Evolutionary conservation across 495 filamentous ascomycete genomes (phyloP).

Genomic region (Penicillium verhagenii): DNA sequence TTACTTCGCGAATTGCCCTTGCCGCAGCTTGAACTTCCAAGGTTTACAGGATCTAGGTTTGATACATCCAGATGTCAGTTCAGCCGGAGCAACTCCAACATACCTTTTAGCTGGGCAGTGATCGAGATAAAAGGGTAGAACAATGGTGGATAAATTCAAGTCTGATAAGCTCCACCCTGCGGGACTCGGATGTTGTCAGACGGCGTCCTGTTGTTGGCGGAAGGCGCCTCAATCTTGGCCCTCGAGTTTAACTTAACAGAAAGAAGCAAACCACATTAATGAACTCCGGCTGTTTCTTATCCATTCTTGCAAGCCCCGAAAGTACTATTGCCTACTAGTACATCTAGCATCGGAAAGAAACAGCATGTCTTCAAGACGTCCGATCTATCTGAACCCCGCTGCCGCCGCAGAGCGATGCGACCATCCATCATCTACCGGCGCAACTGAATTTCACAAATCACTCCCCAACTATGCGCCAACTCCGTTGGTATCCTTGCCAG

Average conservation of each 20-base stretch:
- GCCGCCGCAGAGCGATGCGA: slow-evolving; percentile 19
- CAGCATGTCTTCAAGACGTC: slow-evolving; percentile 20
- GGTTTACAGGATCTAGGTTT: too few relatives aligned
- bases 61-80: too few relatives aligned
- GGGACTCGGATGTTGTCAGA: not conserved
- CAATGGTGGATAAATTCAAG: not conserved
- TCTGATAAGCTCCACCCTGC: not conserved
- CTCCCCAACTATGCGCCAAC: slow-evolving; percentile 52
- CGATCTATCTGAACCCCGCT: slow-evolving; percentile 34
- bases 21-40: too few relatives aligned
- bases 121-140: not conserved
- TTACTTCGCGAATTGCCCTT: too few relatives aligned
- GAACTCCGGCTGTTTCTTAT: not conserved
- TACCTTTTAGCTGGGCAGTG: too few relatives aligned
- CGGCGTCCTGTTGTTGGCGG: not conserved
- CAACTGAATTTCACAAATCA: slow-evolving; percentile 46
- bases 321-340: too few relatives aligned
- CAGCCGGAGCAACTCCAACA: too few relatives aligned
- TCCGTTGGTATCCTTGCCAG: slow-evolving; percentile 48
- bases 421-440: slow-evolving; percentile 13
- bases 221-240: not conserved
- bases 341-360: not conserved
- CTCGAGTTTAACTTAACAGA: not conserved
- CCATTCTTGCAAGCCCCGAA: too few relatives aligned
- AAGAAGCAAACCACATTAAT: not conserved